Conservation (phyloP, 169 alveolate species). For the Plasmodium adleri region DNA sequence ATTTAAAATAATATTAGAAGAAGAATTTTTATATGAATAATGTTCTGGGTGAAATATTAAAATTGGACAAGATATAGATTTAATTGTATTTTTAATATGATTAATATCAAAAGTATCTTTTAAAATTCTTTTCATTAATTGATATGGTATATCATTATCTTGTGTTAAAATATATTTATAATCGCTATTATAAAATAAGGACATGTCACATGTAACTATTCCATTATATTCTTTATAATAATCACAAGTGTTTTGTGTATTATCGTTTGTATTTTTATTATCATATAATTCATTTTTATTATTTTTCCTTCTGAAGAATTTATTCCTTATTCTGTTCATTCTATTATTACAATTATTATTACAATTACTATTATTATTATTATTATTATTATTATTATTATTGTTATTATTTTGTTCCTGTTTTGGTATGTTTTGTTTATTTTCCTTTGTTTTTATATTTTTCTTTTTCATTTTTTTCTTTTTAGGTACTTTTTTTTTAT, state of each 20-base stretch:
- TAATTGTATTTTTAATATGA: slow-evolving; percentile 42
- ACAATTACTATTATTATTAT: neutral
- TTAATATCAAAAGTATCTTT: slow-evolving; percentile 68
- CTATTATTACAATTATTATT: neutral
- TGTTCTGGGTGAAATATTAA: slow-evolving; percentile 61
- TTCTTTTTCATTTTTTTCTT: slow-evolving; percentile 5
- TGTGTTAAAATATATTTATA: neutral
- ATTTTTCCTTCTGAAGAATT: neutral
- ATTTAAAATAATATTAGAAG: slow-evolving; percentile 45
- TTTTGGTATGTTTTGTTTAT: neutral
- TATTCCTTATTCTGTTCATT: neutral
- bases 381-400: neutral
- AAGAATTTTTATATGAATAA: slow-evolving; percentile 52
- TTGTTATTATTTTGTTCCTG: neutral
- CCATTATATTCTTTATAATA: slow-evolving; percentile 16
- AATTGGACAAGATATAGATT: slow-evolving; percentile 48
- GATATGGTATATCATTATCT: slow-evolving; percentile 32
- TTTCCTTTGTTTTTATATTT: no score
- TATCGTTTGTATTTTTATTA: neutral
- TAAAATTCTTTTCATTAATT: slow-evolving; percentile 56
- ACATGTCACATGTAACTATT: slow-evolving; percentile 51
- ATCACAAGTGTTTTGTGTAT: neutral
- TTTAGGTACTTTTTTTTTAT: neutral
- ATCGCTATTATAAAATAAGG: slow-evolving; percentile 31
- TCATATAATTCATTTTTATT: neutral